phyloP scores from a whole-genome alignment of 768 basidiomycete genomes.

The Pleurotus pulmonarius region DNA sequence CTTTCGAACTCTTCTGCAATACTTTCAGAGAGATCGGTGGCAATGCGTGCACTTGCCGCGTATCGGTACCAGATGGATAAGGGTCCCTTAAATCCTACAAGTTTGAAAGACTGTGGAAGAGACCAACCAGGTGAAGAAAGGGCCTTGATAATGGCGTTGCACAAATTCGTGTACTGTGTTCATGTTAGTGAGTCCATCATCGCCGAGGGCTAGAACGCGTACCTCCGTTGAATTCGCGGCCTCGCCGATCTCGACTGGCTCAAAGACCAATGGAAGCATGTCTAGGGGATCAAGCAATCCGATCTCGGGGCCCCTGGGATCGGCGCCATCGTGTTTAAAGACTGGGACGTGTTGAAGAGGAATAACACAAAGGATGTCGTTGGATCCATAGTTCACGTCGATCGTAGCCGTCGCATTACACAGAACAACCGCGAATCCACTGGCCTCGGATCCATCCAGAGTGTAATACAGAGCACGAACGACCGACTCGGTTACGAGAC shows the following conservation, averaged over 20 bases:
- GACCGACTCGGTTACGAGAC: slow-evolving; percentile 55
- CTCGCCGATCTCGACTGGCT: slow-evolving; percentile 11
- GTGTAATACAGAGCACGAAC: slow-evolving; percentile 44
- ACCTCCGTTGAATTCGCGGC: background rate
- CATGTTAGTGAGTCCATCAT: no score
- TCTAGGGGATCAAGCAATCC: slow-evolving; percentile 53
- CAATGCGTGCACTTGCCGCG: slow-evolving; percentile 30
- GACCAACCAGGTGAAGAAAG: slow-evolving; percentile 25
- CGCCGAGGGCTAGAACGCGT: background rate
- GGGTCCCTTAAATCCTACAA: slow-evolving; percentile 29
- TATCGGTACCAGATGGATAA: slow-evolving; percentile 42
- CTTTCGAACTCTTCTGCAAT: slow-evolving; percentile 46
- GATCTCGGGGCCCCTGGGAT: slow-evolving; percentile 32
- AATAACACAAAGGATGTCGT: slow-evolving; percentile 43
- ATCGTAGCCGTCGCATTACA: slow-evolving; percentile 22
- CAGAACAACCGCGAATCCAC: slow-evolving; percentile 40
- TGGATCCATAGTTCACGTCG: slow-evolving; percentile 19
- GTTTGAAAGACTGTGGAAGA: slow-evolving; percentile 15
- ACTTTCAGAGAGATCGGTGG: slow-evolving; percentile 28
- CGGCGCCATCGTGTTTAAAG: slow-evolving; percentile 31
- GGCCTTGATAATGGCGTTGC: slow-evolving; percentile 18
- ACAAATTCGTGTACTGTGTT: slow-evolving; percentile 26
- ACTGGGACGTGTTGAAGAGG: slow-evolving; percentile 44
- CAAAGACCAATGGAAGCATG: slow-evolving; percentile 43
- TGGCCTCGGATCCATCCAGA: slow-evolving; percentile 25